A percentile compares a stretch with the other conserved stretches of the same genome.
Conservation (phyloP, 169 alveolate genomes). For the Blepharisma undulans region DNA sequence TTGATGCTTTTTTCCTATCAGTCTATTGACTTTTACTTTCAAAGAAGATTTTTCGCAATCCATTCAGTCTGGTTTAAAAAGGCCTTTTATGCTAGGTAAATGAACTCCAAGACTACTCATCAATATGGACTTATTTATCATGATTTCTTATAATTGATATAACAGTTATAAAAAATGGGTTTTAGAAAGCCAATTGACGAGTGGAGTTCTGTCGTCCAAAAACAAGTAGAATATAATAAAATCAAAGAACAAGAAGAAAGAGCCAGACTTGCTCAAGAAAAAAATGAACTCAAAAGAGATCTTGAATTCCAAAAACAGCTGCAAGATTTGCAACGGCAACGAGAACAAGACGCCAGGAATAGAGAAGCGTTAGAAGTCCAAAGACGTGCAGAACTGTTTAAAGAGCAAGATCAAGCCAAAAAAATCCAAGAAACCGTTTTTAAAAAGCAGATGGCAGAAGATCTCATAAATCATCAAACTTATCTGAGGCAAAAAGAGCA, state of each 20-base stretch:
- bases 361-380: not conserved
- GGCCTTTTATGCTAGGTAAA: not conserved
- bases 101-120: not conserved
- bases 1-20: not conserved
- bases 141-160: not conserved
- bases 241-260: not conserved
- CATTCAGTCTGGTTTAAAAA: not conserved
- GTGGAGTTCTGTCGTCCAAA: constrained; percentile 9
- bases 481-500: constrained; percentile 13
- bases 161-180: not conserved
- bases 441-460: constrained; percentile 26
- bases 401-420: not conserved
- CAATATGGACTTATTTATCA: not conserved
- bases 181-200: constrained; percentile 19
- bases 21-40: not conserved
- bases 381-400: not conserved
- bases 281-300: not conserved
- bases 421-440: constrained; percentile 4
- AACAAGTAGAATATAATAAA: constrained; percentile 17
- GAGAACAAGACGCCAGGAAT: not conserved
- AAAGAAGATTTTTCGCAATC: not conserved
- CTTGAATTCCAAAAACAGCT: constrained; percentile 18
- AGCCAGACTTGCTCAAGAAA: not conserved
- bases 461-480: not conserved
- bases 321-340: not conserved